Percentiles rank a stretch among this genome's conserved stretches.
Evolutionary conservation across 148 eudicot genomes (phyloP).

Genomic region (Chenopodium berlandieri): DNA sequence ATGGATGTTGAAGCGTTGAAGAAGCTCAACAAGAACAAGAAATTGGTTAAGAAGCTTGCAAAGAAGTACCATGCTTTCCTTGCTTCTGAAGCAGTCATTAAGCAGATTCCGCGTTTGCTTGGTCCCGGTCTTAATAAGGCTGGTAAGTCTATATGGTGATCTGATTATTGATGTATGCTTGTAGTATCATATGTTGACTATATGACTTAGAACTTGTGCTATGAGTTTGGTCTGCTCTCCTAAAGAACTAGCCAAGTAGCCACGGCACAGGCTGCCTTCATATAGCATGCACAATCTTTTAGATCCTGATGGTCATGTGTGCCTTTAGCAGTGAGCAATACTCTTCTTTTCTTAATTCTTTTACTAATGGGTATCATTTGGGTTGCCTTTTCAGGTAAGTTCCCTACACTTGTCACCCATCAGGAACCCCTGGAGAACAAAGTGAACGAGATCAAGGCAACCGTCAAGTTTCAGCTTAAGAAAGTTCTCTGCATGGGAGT

Average conservation of each 20-base stretch:
- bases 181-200: background rate
- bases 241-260: too few species aligned
- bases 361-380: background rate
- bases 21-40: constrained; percentile 83
- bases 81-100: constrained; percentile 80
- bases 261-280: too few species aligned
- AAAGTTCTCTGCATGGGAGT: constrained; percentile 83
- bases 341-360: too few species aligned
- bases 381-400: constrained; percentile 45
- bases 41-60: constrained; percentile 78
- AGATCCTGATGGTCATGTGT: background rate
- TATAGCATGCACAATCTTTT: background rate
- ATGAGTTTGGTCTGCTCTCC: background rate
- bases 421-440: constrained; percentile 63
- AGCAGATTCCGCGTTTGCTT: constrained; percentile 84
- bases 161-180: background rate
- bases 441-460: constrained; percentile 64
- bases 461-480: constrained; percentile 67
- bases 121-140: constrained; percentile 92
- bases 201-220: background rate
- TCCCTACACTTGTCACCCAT: constrained; percentile 69
- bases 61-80: constrained; percentile 83
- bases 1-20: constrained; percentile 87
- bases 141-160: constrained; percentile 37
- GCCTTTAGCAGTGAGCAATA: background rate